Evolutionary conservation across 768 basidiomycete genomes (phyloP), one percentile per base, ranked within the genome.

Genomic region (Kondoa malvinella): DNA sequence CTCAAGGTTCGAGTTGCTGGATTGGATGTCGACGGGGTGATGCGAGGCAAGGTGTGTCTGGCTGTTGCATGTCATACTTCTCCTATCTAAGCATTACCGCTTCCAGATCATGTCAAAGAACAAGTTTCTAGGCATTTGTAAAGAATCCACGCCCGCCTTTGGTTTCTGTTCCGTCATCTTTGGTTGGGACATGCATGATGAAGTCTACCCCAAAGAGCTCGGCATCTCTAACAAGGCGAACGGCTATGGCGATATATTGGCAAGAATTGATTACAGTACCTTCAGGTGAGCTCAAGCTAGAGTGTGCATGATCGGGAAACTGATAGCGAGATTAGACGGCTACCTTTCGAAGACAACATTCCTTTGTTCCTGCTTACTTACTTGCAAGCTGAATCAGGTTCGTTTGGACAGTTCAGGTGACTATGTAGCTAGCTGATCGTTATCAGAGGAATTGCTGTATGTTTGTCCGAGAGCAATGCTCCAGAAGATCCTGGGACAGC

Each of bases 361-460:
- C 88, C 95, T 0, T 91, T 97, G 78, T 97, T 97, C 80, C 81
- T 99, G 3, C 82, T 94, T 40, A 88, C 86, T 0, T 97, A 95
- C 80, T 74, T 87, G 32, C 88, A 96, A 75, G 92, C 95, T 0
- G 85, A 88, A 27, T 89, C 89, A 2, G 83, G 82, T 70, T 78
- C 85, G 68, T 29, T 59, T 59, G 14, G 8, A 4, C 25, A 14
- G 25, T 12, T 25, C 14, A 4, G 4, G 14, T 31, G 58, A 14
- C 30, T 14, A 4, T 12, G 12, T 26, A 14, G 25, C 58, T 60
- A 14, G 27, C 12, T 60, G 58, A 14, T 14, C 21, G 8, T 29
- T 17, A 3, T 21, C 32, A 63, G 78, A 61, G 26, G 56, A 67
- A 57, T 56, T 70, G 4, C 67, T 99, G 26, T 80, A 79, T 57